Evolutionary conservation across 2,329 filamentous ascomycete species (phyloP), one percentile per base, ranked within the genome.

Genomic region (Pseudogymnoascus pannorum): DNA sequence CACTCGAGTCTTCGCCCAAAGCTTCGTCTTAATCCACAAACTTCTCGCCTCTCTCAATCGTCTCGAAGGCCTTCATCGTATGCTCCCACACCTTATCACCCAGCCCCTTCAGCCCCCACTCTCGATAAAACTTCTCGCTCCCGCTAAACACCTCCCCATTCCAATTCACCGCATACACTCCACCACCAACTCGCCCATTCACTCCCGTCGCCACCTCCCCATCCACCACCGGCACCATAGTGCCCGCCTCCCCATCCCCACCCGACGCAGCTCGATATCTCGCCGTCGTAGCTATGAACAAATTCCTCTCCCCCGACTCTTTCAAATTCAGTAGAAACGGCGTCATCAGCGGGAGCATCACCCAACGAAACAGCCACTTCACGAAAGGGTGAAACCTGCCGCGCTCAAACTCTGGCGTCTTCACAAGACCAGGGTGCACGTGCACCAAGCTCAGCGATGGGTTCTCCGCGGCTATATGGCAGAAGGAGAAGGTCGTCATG

Each of bases 371-470:
- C 24, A 70, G 2, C 0, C 70, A 24, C 18, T 66, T 68, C 51
- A 72, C 70, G 71, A 72, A 75, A 1, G 59, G 22, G 7, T 72
- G 72, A 16, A 69, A 64, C 1, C 63, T 67, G 0, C 64, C 57
- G 22, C 62, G 68, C 22, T 68, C 64, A 33, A 72, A 74, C 0
- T 26, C 66, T 1, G 69, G 69, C 0, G 69, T 71, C 6, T 71
- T 64, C 2, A 75, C 72, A 0, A 76, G 63, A 0, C 73, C 71
- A 0, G 74, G 74, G 51, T 68, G 73, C 29, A 71, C 68, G 63
- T 74, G 72, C 4, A 66, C 63, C 11, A 72, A 62, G 3, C 62
- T 60, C 3, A 75, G 42, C 24, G 68, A 69, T 2, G 66, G 61
- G 48, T 74, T 62, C 44, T 68, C 59, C 5, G 65, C 59, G 2